Percentiles rank a stretch among this genome's conserved stretches.
Conservation (phyloP, 2,329 filamentous ascomycete species). For the Chalara sp. region DNA sequence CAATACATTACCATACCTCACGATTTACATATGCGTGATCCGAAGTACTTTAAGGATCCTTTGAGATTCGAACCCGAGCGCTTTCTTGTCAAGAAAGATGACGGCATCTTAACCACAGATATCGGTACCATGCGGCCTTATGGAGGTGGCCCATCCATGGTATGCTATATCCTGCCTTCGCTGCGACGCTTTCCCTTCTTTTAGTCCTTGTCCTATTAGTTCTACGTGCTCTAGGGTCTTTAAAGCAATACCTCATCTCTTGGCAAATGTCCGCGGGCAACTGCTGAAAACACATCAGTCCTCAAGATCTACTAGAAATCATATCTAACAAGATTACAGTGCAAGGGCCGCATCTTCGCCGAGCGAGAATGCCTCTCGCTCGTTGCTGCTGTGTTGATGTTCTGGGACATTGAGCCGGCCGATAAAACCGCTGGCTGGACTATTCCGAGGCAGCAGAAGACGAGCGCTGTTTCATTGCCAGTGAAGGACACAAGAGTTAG, state of each 20-base stretch:
- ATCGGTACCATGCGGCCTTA: constrained; percentile 39
- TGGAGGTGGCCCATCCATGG: constrained; percentile 38
- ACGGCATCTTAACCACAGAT: constrained; percentile 27
- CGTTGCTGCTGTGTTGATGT: constrained; percentile 42
- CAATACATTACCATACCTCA: constrained; percentile 37
- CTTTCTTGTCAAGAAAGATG: constrained; percentile 36
- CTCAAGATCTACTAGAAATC: no score
- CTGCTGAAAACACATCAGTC: no score
- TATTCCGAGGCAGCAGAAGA: constrained; percentile 42
- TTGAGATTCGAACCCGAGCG: constrained; percentile 35
- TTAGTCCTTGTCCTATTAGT: no score
- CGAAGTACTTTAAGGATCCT: constrained; percentile 31
- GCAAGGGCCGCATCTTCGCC: constrained; percentile 43
- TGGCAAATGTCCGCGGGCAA: no score
- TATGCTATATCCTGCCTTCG: no score
- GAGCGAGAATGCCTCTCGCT: constrained; percentile 43
- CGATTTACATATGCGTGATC: constrained; percentile 36
- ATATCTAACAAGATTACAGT: constrained; percentile 14
- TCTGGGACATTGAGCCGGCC: constrained; percentile 48
- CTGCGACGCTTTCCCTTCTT: no score
- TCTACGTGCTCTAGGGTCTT: no score
- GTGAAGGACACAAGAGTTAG: constrained; percentile 45
- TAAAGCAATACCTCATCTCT: no score
- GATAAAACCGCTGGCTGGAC: constrained; percentile 36
- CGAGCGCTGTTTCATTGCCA: constrained; percentile 43